A percentile compares a stretch with the other conserved stretches of the same genome.
Evolutionary conservation across 495 filamentous ascomycete genomes (phyloP).

Genomic region (Neurospora discreta): DNA sequence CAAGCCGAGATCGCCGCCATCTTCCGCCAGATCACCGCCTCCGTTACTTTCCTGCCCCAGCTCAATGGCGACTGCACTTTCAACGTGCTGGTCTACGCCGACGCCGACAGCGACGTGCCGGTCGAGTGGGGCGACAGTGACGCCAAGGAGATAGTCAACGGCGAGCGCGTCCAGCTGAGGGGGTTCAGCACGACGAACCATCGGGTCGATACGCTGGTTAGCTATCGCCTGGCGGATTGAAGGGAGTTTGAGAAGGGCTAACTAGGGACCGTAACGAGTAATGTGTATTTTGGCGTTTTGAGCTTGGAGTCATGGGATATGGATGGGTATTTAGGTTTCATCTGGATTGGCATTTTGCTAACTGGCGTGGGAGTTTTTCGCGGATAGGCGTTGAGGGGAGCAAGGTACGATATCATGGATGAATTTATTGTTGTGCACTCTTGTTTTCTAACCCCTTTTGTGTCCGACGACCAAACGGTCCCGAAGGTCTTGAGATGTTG

Average conservation of each 20-base stretch:
- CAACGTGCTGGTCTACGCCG: constrained; percentile 96
- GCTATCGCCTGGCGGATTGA: constrained; percentile 58
- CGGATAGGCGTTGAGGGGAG: neutral
- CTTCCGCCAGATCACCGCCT: constrained; percentile 95
- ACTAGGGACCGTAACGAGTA: neutral
- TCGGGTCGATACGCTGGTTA: constrained; percentile 86
- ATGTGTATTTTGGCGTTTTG: neutral
- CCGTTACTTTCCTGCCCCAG: constrained; percentile 91
- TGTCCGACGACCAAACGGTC: neutral
- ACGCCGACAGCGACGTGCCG: constrained; percentile 91
- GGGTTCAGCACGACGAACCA: constrained; percentile 94
- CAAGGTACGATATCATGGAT: neutral
- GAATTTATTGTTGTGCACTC: neutral
- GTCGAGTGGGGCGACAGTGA: constrained; percentile 99
- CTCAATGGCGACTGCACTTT: constrained; percentile 91
- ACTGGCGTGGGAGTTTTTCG: neutral
- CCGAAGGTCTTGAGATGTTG: neutral
- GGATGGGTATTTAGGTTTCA: neutral
- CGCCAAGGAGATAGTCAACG: constrained; percentile 92
- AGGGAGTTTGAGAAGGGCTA: neutral
- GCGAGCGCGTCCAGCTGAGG: constrained; percentile 87
- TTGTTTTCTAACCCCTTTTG: neutral
- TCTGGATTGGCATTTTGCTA: neutral
- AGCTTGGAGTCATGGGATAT: neutral
- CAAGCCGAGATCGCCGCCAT: constrained; percentile 90